These are phyloP conservation scores for Peterozyma toletana DNA, from an alignment of 805 yeast genomes.

Conservation along the genomic window DNA sequence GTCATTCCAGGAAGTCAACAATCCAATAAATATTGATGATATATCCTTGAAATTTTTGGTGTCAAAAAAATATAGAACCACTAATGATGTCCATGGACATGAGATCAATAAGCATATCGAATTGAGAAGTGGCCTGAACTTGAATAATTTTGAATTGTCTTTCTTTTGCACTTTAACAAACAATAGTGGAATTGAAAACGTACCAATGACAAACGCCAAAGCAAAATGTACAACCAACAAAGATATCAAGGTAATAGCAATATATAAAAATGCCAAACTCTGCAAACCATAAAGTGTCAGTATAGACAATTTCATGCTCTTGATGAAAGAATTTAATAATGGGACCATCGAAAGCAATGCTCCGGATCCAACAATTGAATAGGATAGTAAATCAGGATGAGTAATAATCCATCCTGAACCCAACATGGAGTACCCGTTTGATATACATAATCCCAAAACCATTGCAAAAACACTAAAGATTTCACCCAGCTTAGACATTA, in stretches of 20 bases:
- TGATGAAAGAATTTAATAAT: slow-evolving; percentile 3
- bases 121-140: slow-evolving; percentile 14
- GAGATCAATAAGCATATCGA: slow-evolving; percentile 30
- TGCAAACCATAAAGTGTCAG: slow-evolving; percentile 18
- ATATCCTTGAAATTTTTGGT: background rate
- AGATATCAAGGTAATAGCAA: slow-evolving; percentile 66
- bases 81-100: slow-evolving; percentile 39
- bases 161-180: slow-evolving; percentile 30
- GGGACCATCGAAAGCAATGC: slow-evolving; percentile 2
- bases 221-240: slow-evolving; percentile 80
- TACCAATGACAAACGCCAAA: slow-evolving; percentile 63
- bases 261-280: slow-evolving; percentile 35
- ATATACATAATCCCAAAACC: slow-evolving; percentile 12
- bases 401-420: slow-evolving; percentile 2
- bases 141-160: background rate
- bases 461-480: slow-evolving; percentile 24
- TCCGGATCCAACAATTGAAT: background rate
- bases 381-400: background rate
- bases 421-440: slow-evolving; percentile 14
- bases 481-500: slow-evolving; percentile 3
- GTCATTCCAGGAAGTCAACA: slow-evolving; percentile 58
- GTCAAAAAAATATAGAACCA: slow-evolving; percentile 12
- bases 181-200: slow-evolving; percentile 70
- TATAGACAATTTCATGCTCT: slow-evolving; percentile 13
- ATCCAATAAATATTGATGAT: slow-evolving; percentile 27